phyloP scores from a whole-genome alignment of 495 filamentous ascomycete genomes.

The Aspergillus sparsus region DNA sequence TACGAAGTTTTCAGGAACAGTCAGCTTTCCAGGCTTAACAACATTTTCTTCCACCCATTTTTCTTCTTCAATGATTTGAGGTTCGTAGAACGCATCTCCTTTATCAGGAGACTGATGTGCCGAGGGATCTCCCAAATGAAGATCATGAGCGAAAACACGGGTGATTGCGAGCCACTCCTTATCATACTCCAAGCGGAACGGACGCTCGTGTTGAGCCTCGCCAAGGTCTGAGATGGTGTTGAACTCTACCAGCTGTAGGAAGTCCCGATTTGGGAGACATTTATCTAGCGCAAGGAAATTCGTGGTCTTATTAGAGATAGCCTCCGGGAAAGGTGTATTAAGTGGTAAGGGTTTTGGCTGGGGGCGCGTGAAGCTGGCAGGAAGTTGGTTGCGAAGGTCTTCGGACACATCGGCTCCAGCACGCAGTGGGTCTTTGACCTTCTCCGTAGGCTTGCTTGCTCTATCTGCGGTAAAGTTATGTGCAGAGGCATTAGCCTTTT shows the following conservation, averaged over 20 bases:
- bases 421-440: background rate
- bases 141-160: constrained; percentile 67
- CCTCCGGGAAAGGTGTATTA: constrained; percentile 45
- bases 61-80: constrained; percentile 62
- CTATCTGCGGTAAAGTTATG: background rate
- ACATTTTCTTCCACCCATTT: constrained; percentile 78
- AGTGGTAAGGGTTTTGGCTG: constrained; percentile 32
- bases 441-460: constrained; percentile 1
- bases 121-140: constrained; percentile 58
- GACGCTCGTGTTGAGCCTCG: constrained; percentile 25
- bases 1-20: constrained; percentile 73
- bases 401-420: constrained; percentile 46
- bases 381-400: constrained; percentile 64
- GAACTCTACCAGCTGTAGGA: constrained; percentile 74
- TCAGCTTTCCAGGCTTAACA: constrained; percentile 56
- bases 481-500: background rate
- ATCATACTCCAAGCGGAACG: constrained; percentile 70
- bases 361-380: constrained; percentile 60
- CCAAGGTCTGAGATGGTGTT: constrained; percentile 38
- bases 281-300: constrained; percentile 91
- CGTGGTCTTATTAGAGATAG: constrained; percentile 73
- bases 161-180: constrained; percentile 94
- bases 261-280: constrained; percentile 67
- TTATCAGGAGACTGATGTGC: constrained; percentile 50
- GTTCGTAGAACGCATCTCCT: constrained; percentile 64